A percentile compares a stretch with the other conserved stretches of the same genome.
Evolutionary conservation across 495 filamentous ascomycete genomes (phyloP).

Genomic region (Aspergillus sclerotiicarbonarius): DNA sequence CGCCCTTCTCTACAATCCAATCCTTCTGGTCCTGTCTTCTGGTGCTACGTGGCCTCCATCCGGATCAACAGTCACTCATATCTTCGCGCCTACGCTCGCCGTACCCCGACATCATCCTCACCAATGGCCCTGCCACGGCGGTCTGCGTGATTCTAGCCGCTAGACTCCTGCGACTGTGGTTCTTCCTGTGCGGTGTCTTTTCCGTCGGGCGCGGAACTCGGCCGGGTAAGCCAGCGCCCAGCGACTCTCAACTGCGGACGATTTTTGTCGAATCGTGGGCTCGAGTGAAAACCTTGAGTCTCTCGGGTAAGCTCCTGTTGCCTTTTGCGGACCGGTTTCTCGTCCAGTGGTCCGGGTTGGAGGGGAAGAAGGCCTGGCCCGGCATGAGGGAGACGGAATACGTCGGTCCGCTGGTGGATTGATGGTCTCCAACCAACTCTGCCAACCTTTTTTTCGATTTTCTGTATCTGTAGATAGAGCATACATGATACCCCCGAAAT

Average conservation of each 20-base stretch:
- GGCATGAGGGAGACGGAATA: conserved; percentile 45
- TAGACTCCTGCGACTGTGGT: conserved; percentile 62
- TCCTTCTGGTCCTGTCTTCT: conserved; percentile 51
- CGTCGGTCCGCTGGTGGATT: conserved; percentile 46
- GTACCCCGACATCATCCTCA: conserved; percentile 72
- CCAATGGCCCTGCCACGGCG: conserved; percentile 85
- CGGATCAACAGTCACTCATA: conserved; percentile 26
- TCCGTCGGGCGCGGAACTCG: neutral
- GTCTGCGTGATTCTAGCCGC: conserved; percentile 74
- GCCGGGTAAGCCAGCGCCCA: neutral
- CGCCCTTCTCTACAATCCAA: conserved; percentile 58
- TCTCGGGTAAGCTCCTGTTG: conserved; percentile 73
- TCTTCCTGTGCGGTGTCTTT: conserved; percentile 14
- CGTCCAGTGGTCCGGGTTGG: conserved; percentile 69
- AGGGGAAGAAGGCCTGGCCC: conserved; percentile 41
- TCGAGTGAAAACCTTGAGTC: conserved; percentile 70
- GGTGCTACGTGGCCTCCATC: conserved; percentile 43
- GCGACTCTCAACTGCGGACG: conserved; percentile 56
- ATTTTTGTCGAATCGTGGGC: conserved; percentile 94
- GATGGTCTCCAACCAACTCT: neutral
- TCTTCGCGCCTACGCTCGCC: conserved; percentile 17
- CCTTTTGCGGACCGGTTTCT: conserved; percentile 65
- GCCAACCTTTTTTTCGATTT: neutral
- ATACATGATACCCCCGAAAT: neutral
- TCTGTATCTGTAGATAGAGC: neutral